These are phyloP conservation scores for Nymphaea colorata DNA, from an alignment of 164 flowering plant species.

Conservation along the genomic window DNA sequence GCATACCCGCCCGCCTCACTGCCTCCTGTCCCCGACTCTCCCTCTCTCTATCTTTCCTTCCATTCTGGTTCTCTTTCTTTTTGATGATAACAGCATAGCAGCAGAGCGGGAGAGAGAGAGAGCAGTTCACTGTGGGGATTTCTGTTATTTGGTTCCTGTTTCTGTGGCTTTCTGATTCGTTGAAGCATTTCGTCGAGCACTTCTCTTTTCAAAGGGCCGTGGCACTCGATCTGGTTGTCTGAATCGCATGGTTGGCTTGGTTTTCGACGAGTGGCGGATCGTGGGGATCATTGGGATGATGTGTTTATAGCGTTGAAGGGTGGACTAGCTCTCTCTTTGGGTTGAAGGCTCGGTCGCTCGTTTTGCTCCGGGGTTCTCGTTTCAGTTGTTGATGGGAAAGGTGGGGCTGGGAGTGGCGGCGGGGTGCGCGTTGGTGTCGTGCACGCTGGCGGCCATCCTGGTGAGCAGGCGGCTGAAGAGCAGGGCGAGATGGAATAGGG, in stretches of 20 bases:
- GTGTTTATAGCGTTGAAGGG: too few relatives aligned
- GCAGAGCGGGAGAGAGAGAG: neutral
- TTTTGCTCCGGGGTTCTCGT: too few relatives aligned
- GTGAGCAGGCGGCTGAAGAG: conserved; percentile 56
- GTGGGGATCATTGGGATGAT: neutral
- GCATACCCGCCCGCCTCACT: neutral
- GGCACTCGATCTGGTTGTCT: too few relatives aligned
- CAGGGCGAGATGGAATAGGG: conserved; percentile 59
- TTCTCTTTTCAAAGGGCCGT: too few relatives aligned
- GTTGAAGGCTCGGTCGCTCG: too few relatives aligned
- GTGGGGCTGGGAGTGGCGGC: conserved; percentile 48
- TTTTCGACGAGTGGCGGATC: too few relatives aligned
- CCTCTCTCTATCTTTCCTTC: neutral
- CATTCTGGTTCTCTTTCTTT: too few relatives aligned
- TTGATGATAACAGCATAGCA: too few relatives aligned
- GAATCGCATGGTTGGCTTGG: too few relatives aligned
- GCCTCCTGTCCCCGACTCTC: neutral
- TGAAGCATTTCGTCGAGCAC: neutral
- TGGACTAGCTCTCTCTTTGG: too few relatives aligned
- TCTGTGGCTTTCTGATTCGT: neutral
- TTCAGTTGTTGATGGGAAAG: conserved; percentile 40
- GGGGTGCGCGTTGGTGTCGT: conserved; percentile 52
- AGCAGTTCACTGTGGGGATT: neutral
- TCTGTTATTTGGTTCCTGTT: neutral
- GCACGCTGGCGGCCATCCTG: conserved; percentile 61